A percentile compares a stretch with the other conserved stretches of the same genome.
phyloP scores from a whole-genome alignment of 2,329 filamentous ascomycete genomes.

The Hypoxylon sp. region DNA sequence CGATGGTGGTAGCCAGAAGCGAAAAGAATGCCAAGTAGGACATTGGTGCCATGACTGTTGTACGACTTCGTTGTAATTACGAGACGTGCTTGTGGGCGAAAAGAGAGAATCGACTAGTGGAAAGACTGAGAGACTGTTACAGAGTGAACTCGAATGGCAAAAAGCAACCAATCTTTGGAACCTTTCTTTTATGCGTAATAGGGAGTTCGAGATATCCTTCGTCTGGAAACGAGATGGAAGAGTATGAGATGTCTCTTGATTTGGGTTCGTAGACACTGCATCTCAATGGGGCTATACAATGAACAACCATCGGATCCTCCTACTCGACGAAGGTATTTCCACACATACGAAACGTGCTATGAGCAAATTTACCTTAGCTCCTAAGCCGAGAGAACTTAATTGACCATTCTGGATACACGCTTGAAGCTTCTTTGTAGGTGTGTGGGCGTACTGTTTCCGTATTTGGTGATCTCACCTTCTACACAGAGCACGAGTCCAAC shows the following conservation, averaged over 20 bases:
- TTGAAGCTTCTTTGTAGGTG: background rate
- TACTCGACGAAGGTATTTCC: constrained; percentile 8
- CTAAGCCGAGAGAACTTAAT: background rate
- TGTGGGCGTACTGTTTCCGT: background rate
- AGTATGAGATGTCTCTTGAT: background rate
- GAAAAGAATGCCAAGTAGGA: constrained; percentile 26
- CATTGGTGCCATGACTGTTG: constrained; percentile 22
- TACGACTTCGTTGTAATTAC: background rate
- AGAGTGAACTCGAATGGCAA: constrained; percentile 1
- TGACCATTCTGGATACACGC: background rate
- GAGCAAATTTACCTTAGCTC: background rate
- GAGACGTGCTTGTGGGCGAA: background rate
- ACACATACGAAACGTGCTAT: constrained; percentile 24
- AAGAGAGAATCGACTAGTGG: constrained; percentile 5
- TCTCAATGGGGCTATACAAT: background rate
- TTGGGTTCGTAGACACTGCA: background rate
- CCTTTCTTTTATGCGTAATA: background rate
- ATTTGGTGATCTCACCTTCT: constrained; percentile 4
- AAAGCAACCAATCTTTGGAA: background rate
- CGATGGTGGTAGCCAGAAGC: constrained; percentile 12
- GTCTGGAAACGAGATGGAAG: background rate
- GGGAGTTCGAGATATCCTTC: constrained; percentile 1
- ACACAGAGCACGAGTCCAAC: background rate
- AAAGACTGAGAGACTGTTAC: constrained; percentile 8
- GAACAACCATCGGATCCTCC: constrained; percentile 7